phyloP scores from a whole-genome alignment of 1,284 basidiomycete genomes.

The Puccinia triticina region DNA sequence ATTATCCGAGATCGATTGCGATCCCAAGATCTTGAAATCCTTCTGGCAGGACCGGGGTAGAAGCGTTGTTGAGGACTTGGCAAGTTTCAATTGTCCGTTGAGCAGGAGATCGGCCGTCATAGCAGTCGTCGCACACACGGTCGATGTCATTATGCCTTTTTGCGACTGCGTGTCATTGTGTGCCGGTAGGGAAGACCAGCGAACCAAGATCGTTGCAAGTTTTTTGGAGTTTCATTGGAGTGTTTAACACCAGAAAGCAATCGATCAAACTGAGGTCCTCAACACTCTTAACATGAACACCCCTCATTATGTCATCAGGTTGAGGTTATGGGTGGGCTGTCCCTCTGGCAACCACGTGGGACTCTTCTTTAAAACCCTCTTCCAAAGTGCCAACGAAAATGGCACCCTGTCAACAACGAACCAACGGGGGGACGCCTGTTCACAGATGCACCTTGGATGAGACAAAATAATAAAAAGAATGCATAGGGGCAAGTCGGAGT shows the following conservation, averaged over 20 bases:
- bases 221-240: not conserved
- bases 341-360: not conserved
- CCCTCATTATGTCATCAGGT: too few species aligned
- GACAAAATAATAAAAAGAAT: not conserved
- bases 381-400: not conserved
- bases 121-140: not conserved
- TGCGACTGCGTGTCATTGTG: not conserved
- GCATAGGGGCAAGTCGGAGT: not conserved
- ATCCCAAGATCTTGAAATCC: too few species aligned
- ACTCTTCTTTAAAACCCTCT: not conserved
- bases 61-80: not conserved
- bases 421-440: too few species aligned
- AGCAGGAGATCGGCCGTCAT: not conserved
- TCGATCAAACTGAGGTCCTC: too few species aligned
- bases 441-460: not conserved
- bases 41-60: not conserved
- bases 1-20: too few species aligned
- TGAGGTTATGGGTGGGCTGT: not conserved
- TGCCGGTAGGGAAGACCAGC: not conserved
- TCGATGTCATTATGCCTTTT: not conserved
- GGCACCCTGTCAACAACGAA: not conserved
- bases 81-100: not conserved
- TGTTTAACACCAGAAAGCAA: not conserved
- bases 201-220: too few species aligned
- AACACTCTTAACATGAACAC: too few species aligned